Base-by-base conservation (phyloP, 371 early-diverging fungal species). In the Fennellomyces sp. region DNA sequence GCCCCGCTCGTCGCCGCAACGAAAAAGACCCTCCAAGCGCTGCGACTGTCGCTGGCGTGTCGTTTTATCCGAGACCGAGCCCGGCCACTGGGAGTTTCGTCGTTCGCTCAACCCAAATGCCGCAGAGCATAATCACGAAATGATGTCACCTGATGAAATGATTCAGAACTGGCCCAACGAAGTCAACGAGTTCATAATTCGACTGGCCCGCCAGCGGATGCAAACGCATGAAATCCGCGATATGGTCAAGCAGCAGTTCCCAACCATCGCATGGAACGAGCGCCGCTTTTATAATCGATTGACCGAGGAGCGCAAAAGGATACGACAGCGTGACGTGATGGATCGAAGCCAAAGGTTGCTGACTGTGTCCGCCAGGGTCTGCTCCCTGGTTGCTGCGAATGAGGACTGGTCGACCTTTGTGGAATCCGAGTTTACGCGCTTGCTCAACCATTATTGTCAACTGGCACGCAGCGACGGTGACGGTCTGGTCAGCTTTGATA, bases 1-100 rank as follows among this genome's bases (percentile, higher is more conserved):
- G 58, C 75, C 78, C 53, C 74, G 76, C 66, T 68, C 72, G 28
- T 66, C 73, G 21, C 64, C 64, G 8, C 77, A 81, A 66, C 69
- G 83, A 49, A 80, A 81, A 58, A 76, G 82, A 54, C 64, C 79
- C 0, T 77, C 81, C 10, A 75, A 77, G 65, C 73, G 80, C 47
- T 81, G 79, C 54, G 82, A 82, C 56, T 84, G 84, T 66, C 75
- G 79, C 49, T 84, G 86, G 84, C 75, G 80, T 30, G 78, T 84
- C 13, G 79, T 83, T 0, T 55, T 85, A 19, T 78, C 72, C 56
- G 76, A 82, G 60, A 75, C 74, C 11, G 75, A 72, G 25, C 63
- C 73, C 13, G 68, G 63, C 31, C 49, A 42, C 29, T 85, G 83
- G 83, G 66, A 72, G 19, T 85, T 85, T 56, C 66, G 82, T n/a